Base-by-base conservation (phyloP, 495 filamentous ascomycete genomes). In the Xylaria castorea region DNA sequence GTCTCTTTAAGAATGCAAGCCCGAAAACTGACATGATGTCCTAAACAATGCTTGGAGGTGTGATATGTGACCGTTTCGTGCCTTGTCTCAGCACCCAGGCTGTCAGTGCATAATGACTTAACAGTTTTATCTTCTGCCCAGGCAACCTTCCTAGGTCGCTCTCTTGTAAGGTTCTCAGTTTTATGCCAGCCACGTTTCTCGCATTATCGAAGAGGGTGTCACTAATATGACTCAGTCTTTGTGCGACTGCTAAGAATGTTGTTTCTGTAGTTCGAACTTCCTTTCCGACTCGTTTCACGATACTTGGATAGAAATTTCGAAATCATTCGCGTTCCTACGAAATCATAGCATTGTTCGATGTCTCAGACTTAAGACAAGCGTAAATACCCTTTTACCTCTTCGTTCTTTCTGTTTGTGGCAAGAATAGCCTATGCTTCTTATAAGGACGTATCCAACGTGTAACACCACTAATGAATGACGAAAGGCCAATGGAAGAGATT, bases 1-100 rank as follows among this genome's bases (percentile, higher is more conserved):
- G 68, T 34, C 57, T 70, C 30, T 42, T 32, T 40, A 36, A 27
- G 44, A 40, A 70, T 63, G 20, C 27, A 46, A 51, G 68, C 18
- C 68, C 27, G 34, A 11, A 70, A 63, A 36, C 50, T 42, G n/a
- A 53, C n/a, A 9, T n/a, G 25, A 40, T 5, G 7, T 46, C 12
- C 32, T 53, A 12, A 25, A 20, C 25, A 65, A 32, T 65, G 16
- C 3, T 32, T 32, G 27, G 63, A 34, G 22, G 38, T 38, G 64
- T 66, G 64, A 66, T 63, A 16, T 63, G n/a, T 46, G 1, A 9
- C 18, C 7, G 36, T 69, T 44, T 16, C 38, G 42, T 27, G 25
- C n/a, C 38, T 36, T 25, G 3, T 36, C 38, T n/a, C 9, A 62
- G 22, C 9, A 32, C 40, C 14, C 25, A 38, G n/a, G 9, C 32